Evolutionary conservation across 495 filamentous ascomycete species (phyloP).

Genomic region (Hypoxylon rickii): DNA sequence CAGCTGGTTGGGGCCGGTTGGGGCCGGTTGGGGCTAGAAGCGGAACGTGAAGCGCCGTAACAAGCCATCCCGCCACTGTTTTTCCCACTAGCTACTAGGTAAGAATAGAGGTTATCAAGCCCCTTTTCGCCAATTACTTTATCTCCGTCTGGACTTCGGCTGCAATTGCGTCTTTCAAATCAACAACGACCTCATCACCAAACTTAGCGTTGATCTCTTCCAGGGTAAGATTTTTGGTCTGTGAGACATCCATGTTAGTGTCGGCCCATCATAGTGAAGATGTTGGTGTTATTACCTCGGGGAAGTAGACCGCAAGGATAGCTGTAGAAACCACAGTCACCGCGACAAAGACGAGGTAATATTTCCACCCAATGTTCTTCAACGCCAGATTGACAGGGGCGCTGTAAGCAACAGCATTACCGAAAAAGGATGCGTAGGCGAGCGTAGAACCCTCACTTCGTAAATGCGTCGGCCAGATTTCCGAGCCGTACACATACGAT

Average conservation of each 20-base stretch:
- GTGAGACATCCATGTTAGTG: not conserved
- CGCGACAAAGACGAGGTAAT: constrained; percentile 13
- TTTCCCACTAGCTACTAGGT: too few relatives aligned
- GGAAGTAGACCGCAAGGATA: constrained; percentile 1
- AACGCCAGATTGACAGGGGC: constrained; percentile 16
- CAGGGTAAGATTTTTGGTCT: constrained; percentile 6
- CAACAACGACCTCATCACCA: constrained; percentile 1
- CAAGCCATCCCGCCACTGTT: too few relatives aligned
- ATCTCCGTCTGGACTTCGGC: not conserved
- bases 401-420: constrained; percentile 16
- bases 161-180: constrained; percentile 6
- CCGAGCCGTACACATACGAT: constrained; percentile 17
- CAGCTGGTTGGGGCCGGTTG: too few relatives aligned
- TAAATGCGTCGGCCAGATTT: constrained; percentile 20
- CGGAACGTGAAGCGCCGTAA: too few relatives aligned
- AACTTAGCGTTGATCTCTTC: constrained; percentile 11
- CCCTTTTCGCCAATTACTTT: not conserved
- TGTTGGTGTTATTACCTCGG: constrained; percentile 1
- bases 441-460: constrained; percentile 22
- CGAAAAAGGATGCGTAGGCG: constrained; percentile 11
- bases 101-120: not conserved
- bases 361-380: constrained; percentile 23
- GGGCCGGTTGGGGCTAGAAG: too few relatives aligned
- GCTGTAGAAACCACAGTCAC: constrained; percentile 9
- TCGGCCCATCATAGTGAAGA: not conserved